Evolutionary conservation across 306 rosid genomes (phyloP).

Genomic region (Glycine soja): DNA sequence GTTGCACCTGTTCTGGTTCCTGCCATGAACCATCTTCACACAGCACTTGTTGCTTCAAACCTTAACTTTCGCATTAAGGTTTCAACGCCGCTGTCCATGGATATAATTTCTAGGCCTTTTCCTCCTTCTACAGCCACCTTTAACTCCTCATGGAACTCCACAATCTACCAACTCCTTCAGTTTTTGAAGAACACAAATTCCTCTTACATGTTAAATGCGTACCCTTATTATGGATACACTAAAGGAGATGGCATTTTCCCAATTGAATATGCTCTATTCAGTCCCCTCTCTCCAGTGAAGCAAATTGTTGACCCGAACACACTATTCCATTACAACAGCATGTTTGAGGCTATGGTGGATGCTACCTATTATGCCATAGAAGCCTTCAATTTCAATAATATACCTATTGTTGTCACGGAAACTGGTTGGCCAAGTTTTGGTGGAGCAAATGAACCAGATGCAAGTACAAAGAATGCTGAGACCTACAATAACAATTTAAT

Average conservation of each 20-base stretch:
- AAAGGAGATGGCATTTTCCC: conserved; percentile 84
- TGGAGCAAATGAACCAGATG: conserved; percentile 81
- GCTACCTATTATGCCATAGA: conserved; percentile 83
- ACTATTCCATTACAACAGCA: conserved; percentile 78
- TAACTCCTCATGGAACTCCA: conserved; percentile 75
- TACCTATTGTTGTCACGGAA: conserved; percentile 83
- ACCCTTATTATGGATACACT: conserved; percentile 78
- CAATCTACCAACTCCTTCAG: conserved; percentile 74
- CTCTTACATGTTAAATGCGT: conserved; percentile 79
- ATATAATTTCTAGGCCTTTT: conserved; percentile 77
- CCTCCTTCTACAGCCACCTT: conserved; percentile 90
- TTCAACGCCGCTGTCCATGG: conserved; percentile 88
- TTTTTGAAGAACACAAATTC: conserved; percentile 80
- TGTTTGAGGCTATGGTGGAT: conserved; percentile 97
- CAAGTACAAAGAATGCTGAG: conserved; percentile 75
- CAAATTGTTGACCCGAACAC: conserved; percentile 96
- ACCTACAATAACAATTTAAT: conserved; percentile 71
- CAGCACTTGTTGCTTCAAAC: conserved; percentile 81
- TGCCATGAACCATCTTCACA: conserved; percentile 83
- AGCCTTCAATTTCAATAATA: conserved; percentile 70
- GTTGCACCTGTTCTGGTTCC: conserved; percentile 79
- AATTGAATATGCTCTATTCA: conserved; percentile 83
- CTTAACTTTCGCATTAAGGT: conserved; percentile 76
- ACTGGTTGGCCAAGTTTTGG: conserved; percentile 92
- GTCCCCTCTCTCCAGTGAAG: conserved; percentile 74